A percentile compares a stretch with the other conserved stretches of the same genome.
Evolutionary conservation across 2,329 filamentous ascomycete genomes (phyloP).

Genomic region (Sordariomycetes sp.): DNA sequence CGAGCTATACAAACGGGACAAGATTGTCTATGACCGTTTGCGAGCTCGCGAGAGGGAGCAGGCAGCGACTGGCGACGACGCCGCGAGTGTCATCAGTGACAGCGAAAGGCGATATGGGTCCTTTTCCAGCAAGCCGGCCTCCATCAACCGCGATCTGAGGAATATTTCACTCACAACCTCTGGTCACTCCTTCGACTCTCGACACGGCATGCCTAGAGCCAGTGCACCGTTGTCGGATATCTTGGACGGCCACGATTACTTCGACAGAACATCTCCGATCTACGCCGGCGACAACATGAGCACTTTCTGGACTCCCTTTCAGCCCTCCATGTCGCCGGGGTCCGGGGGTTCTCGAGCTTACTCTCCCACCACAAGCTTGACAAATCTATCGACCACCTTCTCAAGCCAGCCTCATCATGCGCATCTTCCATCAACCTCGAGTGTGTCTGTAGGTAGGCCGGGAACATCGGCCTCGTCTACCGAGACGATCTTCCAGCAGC

Average conservation of each 20-base stretch:
- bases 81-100: conserved; percentile 46
- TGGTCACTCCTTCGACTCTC: conserved; percentile 62
- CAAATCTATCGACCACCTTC: conserved; percentile 44
- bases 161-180: conserved; percentile 53
- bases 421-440: conserved; percentile 33
- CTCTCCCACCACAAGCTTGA: conserved; percentile 53
- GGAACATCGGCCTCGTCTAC: conserved; percentile 59
- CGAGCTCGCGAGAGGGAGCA: conserved; percentile 35
- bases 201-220: conserved; percentile 50
- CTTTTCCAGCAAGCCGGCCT: conserved; percentile 34
- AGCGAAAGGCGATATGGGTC: conserved; percentile 37
- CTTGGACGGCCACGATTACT: conserved; percentile 61
- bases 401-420: conserved; percentile 30
- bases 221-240: conserved; percentile 54
- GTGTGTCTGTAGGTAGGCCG: conserved; percentile 44
- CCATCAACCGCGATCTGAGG: conserved; percentile 48
- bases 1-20: conserved; percentile 75
- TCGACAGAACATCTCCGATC: conserved; percentile 59
- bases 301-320: conserved; percentile 87
- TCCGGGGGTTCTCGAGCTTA: conserved; percentile 49
- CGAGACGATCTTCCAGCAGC: conserved; percentile 55
- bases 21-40: conserved; percentile 45
- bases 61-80: conserved; percentile 30
- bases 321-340: conserved; percentile 56
- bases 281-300: conserved; percentile 65